Base-by-base conservation (phyloP, 805 yeast species). In the Ogataea thermomethanolica region DNA sequence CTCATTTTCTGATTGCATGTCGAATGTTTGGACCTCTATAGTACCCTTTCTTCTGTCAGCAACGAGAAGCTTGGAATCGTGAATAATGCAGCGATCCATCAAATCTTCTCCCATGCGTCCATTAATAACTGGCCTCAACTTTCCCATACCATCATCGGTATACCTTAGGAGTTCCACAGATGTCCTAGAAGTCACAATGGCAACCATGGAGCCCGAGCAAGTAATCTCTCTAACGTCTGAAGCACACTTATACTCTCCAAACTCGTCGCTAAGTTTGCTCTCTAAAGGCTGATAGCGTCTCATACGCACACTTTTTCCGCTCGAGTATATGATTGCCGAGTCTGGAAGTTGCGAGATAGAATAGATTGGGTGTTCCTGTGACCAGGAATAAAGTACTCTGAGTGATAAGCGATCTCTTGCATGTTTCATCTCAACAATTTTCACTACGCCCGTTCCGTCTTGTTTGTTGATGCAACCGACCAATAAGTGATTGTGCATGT, bases 391-490 rank as follows among this genome's bases (percentile, higher is more conserved):
- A n/a, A 55, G 31, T 12, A 45, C 17, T 20, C 37, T 50, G 8
- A 56, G 28, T 4, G 24, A 29, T 6, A 58, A 33, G 3, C 21
- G n/a, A 6, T 40, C 51, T 6, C 39, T 46, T 1, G 36, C 17
- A 13, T 49, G 50, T 20, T 44, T 53, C 14, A 64, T 22, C 27
- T 60, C 64, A 7, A 62, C 48, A 7, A 63, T 51, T 37, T 56
- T 57, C 7, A 64, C 48, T 1, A 45, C 12, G 0, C 65, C 64
- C n/a, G 44, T 25, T 3, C 45, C 48, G 21, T 37, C 35, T 9
- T 39, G 25, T 1, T 15, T 24, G 5, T 39, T 40, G 1, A 48
- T 35, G 41, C 70, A 66, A 1, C 72, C 71, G 15, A 69, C 39
- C 8, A 67, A 43, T 7, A 67, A 24, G 30, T 59, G 62, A 30